phyloP scores from a whole-genome alignment of 208 protist species.

The Leishmania major region DNA sequence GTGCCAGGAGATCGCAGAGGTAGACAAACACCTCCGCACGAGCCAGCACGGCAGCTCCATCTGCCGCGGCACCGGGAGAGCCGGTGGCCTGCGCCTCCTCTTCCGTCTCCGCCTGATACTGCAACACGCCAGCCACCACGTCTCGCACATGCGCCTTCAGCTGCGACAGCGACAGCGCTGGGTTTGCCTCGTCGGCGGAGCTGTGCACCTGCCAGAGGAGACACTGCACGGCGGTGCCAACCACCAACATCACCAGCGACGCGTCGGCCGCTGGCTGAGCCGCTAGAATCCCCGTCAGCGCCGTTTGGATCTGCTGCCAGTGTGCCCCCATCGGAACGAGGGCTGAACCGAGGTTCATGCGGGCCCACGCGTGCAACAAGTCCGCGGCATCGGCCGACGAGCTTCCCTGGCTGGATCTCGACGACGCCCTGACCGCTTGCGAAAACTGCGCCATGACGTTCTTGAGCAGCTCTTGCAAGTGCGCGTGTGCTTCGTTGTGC shows the following conservation, averaged over 20 bases:
- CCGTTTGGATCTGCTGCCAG: conserved; percentile 45
- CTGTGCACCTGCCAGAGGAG: conserved; percentile 56
- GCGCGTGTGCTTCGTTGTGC: conserved; percentile 57
- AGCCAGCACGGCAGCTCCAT: neutral
- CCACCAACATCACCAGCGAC: conserved; percentile 36
- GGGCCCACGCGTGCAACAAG: conserved; percentile 45
- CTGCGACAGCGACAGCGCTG: neutral
- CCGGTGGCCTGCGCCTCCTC: neutral
- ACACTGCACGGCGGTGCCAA: conserved; percentile 50
- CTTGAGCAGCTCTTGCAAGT: conserved; percentile 73
- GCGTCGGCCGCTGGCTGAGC: conserved; percentile 16
- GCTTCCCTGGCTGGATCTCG: neutral
- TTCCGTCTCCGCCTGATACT: conserved; percentile 15
- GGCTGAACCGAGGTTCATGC: conserved; percentile 62
- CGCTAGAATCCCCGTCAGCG: conserved; percentile 14
- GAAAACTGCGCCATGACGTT: conserved; percentile 51
- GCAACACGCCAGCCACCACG: conserved; percentile 30
- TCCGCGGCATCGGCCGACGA: conserved; percentile 27
- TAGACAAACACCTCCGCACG: conserved; percentile 38
- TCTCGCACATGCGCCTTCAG: conserved; percentile 19
- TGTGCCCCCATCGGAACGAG: conserved; percentile 50
- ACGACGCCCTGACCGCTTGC: neutral
- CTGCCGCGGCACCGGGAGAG: neutral
- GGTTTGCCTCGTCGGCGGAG: neutral
- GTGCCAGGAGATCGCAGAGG: conserved; percentile 67